Base-by-base conservation (phyloP, 305 asterid species). In the Fraxinus floribunda region DNA sequence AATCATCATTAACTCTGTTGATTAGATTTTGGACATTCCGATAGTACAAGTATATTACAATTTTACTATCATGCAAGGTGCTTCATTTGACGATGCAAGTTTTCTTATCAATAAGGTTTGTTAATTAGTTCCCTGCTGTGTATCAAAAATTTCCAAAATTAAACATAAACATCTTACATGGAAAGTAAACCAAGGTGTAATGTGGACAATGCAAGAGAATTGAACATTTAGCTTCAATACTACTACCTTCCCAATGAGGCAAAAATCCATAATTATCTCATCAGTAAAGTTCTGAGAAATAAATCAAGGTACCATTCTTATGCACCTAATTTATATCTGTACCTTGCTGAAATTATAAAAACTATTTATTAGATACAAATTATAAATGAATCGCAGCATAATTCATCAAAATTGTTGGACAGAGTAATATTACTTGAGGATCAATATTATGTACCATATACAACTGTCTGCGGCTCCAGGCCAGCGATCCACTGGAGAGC, bases 401-500 rank as follows among this genome's bases (percentile, higher is more conserved):
- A 68, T 24, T 30, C 35, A 10, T 30, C 35, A 15, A 46, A 34
- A 44, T 64, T 10, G 30, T 15, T 30, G 22, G 4, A 35, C 55
- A 24, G 22, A 62, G 9, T 68, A n/a, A 46, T 76, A 62, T 70
- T 68, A 75, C 41, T 11, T 72, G n/a, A 79, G 18, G 55, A 11
- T 22, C 74, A 70, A 22, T 44, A 79, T 7, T 78, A 22, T 22
- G 77, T 90, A 95, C 99, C 94, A 86, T 90, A 88, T 89, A 89
- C 83, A 90, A 72, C 84, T 95, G 97, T 76, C 94, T 94, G 78
- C 88, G 91, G 85, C 95, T 92, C 98, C 95, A 95, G 55, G 91
- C 90, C 81, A 94, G 84, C 8, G 97, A 86, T 35, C 90, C 92
- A 34, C 87, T 78, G 2, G 99, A 93, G 32, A 94, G 89, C 79